phyloP scores from a whole-genome alignment of 805 yeast genomes.

The Wickerhamiella slavikovae region DNA sequence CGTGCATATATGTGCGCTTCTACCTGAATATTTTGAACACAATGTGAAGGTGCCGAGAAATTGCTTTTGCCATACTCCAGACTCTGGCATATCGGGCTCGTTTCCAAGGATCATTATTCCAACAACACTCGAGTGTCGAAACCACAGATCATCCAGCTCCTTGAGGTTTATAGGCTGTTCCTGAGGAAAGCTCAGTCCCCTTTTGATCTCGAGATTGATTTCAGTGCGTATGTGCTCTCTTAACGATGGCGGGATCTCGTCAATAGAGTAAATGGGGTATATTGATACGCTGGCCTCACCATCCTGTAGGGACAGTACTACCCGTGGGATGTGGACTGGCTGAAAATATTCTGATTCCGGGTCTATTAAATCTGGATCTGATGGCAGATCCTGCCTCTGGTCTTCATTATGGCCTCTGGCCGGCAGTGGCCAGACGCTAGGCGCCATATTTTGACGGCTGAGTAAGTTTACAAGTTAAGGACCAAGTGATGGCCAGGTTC shows the following conservation, averaged over 20 bases:
- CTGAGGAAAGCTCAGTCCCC: slow-evolving; percentile 76
- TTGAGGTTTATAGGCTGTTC: slow-evolving; percentile 60
- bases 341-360: too few species aligned
- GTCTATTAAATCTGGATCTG: too few species aligned
- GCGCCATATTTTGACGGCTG: too few species aligned
- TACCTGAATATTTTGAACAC: slow-evolving; percentile 79
- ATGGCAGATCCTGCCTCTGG: too few species aligned
- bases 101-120: slow-evolving; percentile 67
- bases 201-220: slow-evolving; percentile 75
- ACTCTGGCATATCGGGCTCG: slow-evolving; percentile 25
- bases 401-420: too few species aligned
- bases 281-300: slow-evolving; percentile 86
- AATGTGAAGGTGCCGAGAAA: slow-evolving; percentile 76
- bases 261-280: slow-evolving; percentile 54
- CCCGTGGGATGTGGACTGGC: too few species aligned
- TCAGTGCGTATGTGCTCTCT: slow-evolving; percentile 74
- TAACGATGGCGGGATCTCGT: slow-evolving; percentile 56
- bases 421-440: too few species aligned
- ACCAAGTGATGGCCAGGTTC: too few species aligned
- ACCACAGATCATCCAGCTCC: slow-evolving; percentile 73
- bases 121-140: slow-evolving; percentile 62
- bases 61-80: slow-evolving; percentile 73
- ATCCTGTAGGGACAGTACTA: too few species aligned
- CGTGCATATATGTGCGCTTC: slow-evolving; percentile 84
- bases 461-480: too few species aligned